Conservation (phyloP, 176 grass and related monocot genomes). For the Ananas comosus region DNA sequence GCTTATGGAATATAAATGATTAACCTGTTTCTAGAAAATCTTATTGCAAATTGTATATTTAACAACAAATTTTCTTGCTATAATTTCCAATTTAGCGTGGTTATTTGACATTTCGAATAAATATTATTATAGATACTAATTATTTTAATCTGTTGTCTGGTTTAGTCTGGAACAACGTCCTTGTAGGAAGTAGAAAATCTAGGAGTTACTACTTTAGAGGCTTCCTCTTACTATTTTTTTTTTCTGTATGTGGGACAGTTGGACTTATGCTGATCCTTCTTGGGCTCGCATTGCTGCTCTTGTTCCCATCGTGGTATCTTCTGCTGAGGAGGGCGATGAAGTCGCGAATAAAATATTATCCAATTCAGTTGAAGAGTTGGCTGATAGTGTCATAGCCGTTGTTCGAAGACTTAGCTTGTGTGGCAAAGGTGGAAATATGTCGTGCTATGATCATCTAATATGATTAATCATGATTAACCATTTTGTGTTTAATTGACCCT, state of each 20-base stretch:
- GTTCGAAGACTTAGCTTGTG: conserved; percentile 70
- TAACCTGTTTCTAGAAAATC: not conserved
- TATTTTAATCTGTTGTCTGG: too few relatives aligned
- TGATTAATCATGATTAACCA: not conserved
- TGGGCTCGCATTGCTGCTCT: conserved; percentile 98
- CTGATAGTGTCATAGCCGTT: conserved; percentile 91
- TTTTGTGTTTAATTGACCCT: too few relatives aligned
- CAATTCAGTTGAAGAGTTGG: conserved; percentile 73
- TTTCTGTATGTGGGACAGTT: conserved; percentile 36
- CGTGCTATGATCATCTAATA: not conserved
- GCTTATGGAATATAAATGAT: not conserved
- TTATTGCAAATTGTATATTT: not conserved
- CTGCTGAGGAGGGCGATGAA: conserved; percentile 91
- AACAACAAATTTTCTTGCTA: not conserved
- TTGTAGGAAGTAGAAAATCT: not conserved
- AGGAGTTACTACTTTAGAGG: not conserved
- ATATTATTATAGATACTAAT: too few relatives aligned
- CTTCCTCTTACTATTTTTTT: not conserved
- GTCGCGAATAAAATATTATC: conserved; percentile 90
- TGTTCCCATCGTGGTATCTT: conserved; percentile 85
- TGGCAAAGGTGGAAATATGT: conserved; percentile 53
- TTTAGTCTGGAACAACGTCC: too few relatives aligned
- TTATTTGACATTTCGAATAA: too few relatives aligned
- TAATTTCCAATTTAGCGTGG: too few relatives aligned
- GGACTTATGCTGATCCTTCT: conserved; percentile 96